Base-by-base conservation (phyloP, 2,329 filamentous ascomycete genomes). In the Pseudogymnoascus sp. region DNA sequence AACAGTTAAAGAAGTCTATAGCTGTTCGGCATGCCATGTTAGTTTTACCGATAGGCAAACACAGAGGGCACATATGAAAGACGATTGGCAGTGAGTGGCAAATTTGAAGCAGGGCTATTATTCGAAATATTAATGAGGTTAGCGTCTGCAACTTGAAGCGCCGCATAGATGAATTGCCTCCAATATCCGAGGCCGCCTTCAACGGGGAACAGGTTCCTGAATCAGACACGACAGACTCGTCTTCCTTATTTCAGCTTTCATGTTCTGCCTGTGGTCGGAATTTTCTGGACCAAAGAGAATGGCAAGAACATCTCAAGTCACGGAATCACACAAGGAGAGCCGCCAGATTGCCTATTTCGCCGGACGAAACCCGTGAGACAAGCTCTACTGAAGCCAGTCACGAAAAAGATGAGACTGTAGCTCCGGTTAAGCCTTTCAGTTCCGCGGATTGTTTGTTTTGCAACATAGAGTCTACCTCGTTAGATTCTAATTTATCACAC, bases 361-460 rank as follows among this genome's bases (percentile, higher is more conserved):
- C n/a, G 48, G 48, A 18, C 27, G 48, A 33, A 33, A 33, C n/a
- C n/a, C n/a, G n/a, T 33, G n/a, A 8, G 12, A 5, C 48, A 13
- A 52, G 27, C 5, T 4, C 8, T 33, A 9, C 29, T 55, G 15
- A 12, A 31, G 15, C 5, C 29, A 8, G 8, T 29, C 9, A 12
- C n/a, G 12, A 33, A 3, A 5, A 33, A 33, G n/a, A 21, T 33
- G 48, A 33, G 12, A 4, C 27, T 1, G 1, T 8, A 1, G 33
- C n/a, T 2, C 27, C n/a, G 2, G 27, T 15, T 1, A 55, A 55
- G 18, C 18, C 35, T 9, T 77, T 74, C 45, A 62, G 64, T 4
- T 66, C 70, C 0, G 66, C 66, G 5, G 66, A 72, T 36, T 80
- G 78, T 62, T 69, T 80, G 3, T 80, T 82, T 65, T 82, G 80